Conservation (phyloP, 306 rosid species). For the Corylus heterophylla region DNA sequence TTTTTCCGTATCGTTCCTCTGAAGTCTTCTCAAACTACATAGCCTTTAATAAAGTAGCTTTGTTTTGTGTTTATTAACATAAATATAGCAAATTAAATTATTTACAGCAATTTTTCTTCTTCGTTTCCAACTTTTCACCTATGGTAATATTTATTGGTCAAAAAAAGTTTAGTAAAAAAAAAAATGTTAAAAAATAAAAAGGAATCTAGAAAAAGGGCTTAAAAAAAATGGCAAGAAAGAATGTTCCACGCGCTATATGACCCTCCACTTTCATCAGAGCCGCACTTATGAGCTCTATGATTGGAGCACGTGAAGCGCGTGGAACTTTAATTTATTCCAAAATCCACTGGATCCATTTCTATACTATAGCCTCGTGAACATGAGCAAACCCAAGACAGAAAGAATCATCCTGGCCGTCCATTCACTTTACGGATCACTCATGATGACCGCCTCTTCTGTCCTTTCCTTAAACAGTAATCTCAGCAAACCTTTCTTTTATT, state of each 20-base stretch:
- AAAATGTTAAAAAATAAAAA: no score
- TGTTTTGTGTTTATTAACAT: no score
- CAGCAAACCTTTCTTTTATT: neutral
- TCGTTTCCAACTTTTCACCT: no score
- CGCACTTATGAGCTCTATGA: constrained; percentile 29
- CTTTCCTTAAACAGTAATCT: neutral
- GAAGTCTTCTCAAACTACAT: no score
- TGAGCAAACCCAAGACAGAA: neutral
- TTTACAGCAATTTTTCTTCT: no score
- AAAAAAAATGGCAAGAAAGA: no score
- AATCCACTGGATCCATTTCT: neutral
- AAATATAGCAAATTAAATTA: no score
- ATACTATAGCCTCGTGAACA: constrained; percentile 18
- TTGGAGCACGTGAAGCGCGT: constrained; percentile 53
- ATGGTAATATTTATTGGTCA: no score
- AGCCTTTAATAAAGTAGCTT: no score
- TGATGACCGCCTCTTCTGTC: neutral
- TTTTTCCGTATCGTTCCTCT: no score
- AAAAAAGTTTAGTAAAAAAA: no score
- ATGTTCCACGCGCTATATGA: constrained; percentile 18
- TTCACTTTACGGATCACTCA: constrained; percentile 18
- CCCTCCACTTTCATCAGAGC: neutral
- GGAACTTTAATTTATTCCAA: constrained; percentile 18
- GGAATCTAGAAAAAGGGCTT: no score
- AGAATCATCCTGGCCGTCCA: constrained; percentile 33